A percentile compares a stretch with the other conserved stretches of the same genome.
phyloP scores from a whole-genome alignment of 1,139 yeast species.

The Geotrichum reessii region DNA sequence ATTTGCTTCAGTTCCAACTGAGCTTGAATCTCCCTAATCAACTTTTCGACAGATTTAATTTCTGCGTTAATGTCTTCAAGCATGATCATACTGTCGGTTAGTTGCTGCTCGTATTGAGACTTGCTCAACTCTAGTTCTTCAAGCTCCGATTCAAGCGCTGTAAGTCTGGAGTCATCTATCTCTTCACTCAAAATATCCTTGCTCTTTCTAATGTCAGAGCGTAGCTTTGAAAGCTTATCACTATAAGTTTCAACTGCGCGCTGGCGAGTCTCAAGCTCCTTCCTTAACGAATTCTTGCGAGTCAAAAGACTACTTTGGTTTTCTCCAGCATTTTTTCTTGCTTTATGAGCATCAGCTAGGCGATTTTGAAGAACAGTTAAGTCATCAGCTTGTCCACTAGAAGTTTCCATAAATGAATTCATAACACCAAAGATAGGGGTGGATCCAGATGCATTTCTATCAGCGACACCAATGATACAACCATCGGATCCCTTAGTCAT shows the following conservation, averaged over 20 bases:
- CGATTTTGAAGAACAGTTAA: neutral
- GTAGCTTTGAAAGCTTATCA: conserved; percentile 12
- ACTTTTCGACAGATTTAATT: neutral
- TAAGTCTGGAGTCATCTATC: conserved; percentile 10
- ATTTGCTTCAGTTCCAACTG: neutral
- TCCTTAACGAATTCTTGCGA: neutral
- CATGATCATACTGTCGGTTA: conserved; percentile 7
- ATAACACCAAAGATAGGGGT: conserved; percentile 52
- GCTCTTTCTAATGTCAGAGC: conserved; percentile 28
- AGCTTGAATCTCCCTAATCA: neutral
- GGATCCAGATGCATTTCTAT: conserved; percentile 36
- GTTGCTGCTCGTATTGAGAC: conserved; percentile 7
- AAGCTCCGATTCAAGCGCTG: neutral
- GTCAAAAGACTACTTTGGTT: neutral
- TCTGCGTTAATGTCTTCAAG: neutral
- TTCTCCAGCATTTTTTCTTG: neutral
- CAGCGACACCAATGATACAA: conserved; percentile 23
- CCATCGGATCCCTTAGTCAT: conserved; percentile 45
- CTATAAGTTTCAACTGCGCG: conserved; percentile 14
- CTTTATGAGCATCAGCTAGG: neutral
- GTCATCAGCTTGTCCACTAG: conserved; percentile 20
- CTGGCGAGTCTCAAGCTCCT: conserved; percentile 11
- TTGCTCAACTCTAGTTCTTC: neutral
- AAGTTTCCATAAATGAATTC: conserved; percentile 24
- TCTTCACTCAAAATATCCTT: conserved; percentile 19